Conservation (phyloP, 2,329 filamentous ascomycete genomes). For the Colletotrichum shisoi region DNA sequence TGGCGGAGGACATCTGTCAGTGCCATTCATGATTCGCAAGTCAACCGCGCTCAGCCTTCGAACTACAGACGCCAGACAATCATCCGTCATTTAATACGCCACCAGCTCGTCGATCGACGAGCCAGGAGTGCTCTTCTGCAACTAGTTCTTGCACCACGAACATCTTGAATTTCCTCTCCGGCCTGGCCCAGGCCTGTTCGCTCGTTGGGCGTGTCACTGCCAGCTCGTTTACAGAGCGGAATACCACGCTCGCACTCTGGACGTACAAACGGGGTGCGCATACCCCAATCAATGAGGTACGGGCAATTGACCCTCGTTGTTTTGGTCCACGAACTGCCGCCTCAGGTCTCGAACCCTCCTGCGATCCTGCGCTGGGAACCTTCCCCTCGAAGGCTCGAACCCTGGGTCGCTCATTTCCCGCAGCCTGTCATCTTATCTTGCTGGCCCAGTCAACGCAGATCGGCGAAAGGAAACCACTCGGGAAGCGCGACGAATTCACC, state of each 20-base stretch:
- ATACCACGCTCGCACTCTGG: background rate
- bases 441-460: constrained; percentile 32
- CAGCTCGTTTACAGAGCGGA: background rate
- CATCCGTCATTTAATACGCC: background rate
- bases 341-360: constrained; percentile 28
- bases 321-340: constrained; percentile 23
- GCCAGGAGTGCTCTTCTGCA: constrained; percentile 22
- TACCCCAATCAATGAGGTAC: background rate
- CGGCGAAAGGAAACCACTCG: constrained; percentile 19
- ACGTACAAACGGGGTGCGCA: background rate
- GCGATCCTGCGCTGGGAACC: constrained; percentile 15
- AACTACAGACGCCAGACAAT: background rate
- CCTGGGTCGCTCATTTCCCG: constrained; percentile 36
- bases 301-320: background rate
- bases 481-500: constrained; percentile 5
- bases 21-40: constrained; percentile 7
- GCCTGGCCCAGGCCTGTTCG: constrained; percentile 12
- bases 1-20: background rate
- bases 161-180: constrained; percentile 6
- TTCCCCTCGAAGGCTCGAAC: constrained; percentile 8
- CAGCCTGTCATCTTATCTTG: constrained; percentile 34
- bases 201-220: constrained; percentile 9
- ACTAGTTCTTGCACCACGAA: background rate
- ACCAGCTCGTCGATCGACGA: constrained; percentile 22
- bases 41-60: background rate